Evolutionary conservation across 192 early-diverging fungal genomes (phyloP).

Genomic region (Borealophlyctis nickersoniae): DNA sequence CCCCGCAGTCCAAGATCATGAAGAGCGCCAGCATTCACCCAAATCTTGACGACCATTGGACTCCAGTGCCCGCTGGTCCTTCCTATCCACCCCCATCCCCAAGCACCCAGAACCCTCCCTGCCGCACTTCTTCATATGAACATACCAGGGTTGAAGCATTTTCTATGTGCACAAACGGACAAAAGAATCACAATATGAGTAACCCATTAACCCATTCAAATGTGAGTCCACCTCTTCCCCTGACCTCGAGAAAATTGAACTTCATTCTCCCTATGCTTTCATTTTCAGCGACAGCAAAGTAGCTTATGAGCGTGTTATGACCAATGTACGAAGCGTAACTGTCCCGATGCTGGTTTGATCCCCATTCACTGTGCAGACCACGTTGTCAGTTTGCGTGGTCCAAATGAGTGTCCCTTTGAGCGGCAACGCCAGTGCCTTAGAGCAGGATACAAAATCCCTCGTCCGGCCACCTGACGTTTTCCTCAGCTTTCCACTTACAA

Average conservation of each 20-base stretch:
- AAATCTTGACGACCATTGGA: too few species aligned
- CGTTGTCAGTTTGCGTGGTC: not conserved
- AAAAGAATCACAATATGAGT: not conserved
- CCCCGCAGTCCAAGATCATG: too few species aligned
- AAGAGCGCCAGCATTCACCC: too few species aligned
- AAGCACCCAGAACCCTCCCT: too few species aligned
- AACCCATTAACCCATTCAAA: not conserved
- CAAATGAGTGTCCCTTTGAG: not conserved
- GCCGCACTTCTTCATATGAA: too few species aligned
- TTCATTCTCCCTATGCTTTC: constrained; percentile 73
- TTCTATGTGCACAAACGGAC: constrained; percentile 6
- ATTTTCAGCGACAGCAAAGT: constrained; percentile 83
- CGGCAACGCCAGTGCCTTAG: not conserved
- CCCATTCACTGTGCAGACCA: constrained; percentile 67
- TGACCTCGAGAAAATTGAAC: constrained; percentile 72
- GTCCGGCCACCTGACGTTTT: too few species aligned
- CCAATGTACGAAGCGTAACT: constrained; percentile 75
- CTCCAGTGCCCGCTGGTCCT: too few species aligned
- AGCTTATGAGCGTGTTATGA: constrained; percentile 73
- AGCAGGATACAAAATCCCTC: too few species aligned
- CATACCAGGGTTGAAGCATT: constrained; percentile 35
- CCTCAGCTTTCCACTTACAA: constrained; percentile 65
- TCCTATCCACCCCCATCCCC: too few species aligned
- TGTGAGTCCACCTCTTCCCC: not conserved
- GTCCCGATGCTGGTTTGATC: constrained; percentile 81